Evolutionary conservation across 768 basidiomycete species (phyloP), one percentile per base, ranked within the genome.

Genomic region (Heimioporus sp.): DNA sequence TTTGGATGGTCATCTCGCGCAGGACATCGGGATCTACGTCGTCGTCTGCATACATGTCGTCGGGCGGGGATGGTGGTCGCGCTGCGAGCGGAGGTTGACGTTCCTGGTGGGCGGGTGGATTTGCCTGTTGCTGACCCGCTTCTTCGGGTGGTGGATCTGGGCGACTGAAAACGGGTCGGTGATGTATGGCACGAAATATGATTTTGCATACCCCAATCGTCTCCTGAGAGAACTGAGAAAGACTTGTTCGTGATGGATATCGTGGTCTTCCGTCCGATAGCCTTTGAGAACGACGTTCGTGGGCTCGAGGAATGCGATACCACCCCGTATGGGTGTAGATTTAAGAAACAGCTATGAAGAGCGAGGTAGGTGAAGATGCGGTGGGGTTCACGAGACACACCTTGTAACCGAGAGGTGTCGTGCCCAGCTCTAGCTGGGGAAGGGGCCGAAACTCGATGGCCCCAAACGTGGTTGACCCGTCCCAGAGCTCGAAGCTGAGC

Each of bases 321-420:
- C 90, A 36, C 80, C 75, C 19, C 85, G 80, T 28, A 92, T 76
- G 21, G 73, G 74, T 7, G 87, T 84, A 48, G 87, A 79, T 61
- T 81, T 85, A 35, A 97, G 71, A 31, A 86, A 64, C 62, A 93
- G 71, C 90, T 94, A 51, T 10, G 38, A 36, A 36, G 20, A 49
- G 19, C 55, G 44, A 31, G 32, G 16, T 16, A 24, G n/a, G 40
- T 4, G 24, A 28, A 28, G 24, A 21, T 9, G 24, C 7, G 11
- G 38, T 13, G 46, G 35, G 8, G 12, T 31, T 16, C 40, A 52
- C 31, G 47, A 40, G 21, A 39, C 24, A 35, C 10, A 91, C 94
- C 76, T 98, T 98, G 63, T 73, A 89, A 10, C 95, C 95, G 30
- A 95, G 72, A 3, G 80, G 80, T 1, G 93, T 96, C 17, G 78